Percentiles rank a stretch among this genome's conserved stretches.
These are phyloP conservation scores for Beta macrorhiza DNA, from an alignment of 179 eudicot species.

Conservation along the genomic window DNA sequence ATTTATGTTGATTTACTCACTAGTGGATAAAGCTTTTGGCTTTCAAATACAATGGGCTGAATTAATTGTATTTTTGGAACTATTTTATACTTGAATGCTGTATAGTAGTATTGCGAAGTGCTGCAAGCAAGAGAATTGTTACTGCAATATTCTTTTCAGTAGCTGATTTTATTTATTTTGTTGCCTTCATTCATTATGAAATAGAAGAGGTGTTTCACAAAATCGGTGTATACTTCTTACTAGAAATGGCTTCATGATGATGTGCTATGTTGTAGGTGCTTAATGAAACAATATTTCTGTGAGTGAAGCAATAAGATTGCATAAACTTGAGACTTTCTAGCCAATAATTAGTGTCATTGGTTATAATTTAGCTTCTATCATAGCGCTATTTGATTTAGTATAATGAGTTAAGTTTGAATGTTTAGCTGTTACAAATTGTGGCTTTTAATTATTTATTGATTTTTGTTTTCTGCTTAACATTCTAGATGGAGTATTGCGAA, in stretches of 20 bases:
- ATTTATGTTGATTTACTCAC: background rate
- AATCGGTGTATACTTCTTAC: background rate
- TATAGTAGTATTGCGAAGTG: background rate
- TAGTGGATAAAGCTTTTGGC: background rate
- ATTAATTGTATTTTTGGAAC: background rate
- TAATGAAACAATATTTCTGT: background rate
- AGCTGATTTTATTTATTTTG: background rate
- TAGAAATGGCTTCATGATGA: background rate
- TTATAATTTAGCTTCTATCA: no score
- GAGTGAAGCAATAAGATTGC: no score
- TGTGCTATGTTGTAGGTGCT: background rate
- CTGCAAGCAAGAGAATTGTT: background rate
- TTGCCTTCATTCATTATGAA: background rate
- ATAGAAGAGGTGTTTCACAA: background rate
- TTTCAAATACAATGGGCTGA: background rate
- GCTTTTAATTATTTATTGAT: background rate
- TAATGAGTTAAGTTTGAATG: background rate
- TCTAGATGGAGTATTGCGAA: background rate
- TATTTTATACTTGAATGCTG: background rate
- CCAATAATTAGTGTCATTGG: background rate
- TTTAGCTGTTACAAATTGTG: background rate
- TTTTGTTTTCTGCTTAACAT: background rate
- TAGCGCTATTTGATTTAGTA: no score
- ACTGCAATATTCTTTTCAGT: background rate
- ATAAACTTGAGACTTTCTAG: background rate